Evolutionary conservation across 2,329 filamentous ascomycete species (phyloP).

Genomic region (Hymenoscyphus scutula): DNA sequence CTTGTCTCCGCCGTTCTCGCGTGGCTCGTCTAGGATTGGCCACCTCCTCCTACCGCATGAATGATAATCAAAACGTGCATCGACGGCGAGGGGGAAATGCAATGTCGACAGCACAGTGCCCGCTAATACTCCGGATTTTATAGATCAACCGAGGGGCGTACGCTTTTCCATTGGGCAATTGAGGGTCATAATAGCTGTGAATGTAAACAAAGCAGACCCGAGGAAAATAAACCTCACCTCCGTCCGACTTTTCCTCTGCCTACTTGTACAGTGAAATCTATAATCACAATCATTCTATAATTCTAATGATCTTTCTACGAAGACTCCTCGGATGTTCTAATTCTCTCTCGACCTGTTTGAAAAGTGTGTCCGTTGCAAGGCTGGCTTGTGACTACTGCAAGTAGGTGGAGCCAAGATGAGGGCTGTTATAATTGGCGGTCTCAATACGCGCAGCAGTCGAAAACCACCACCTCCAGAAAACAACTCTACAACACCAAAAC

Average conservation of each 20-base stretch:
- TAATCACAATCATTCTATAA: background rate
- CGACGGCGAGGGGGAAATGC: constrained; percentile 9
- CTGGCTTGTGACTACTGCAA: background rate
- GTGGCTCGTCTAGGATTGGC: constrained; percentile 5
- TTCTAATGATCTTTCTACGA: background rate
- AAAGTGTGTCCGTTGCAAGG: constrained; percentile 2
- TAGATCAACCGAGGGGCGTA: constrained; percentile 9
- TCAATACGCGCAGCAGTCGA: constrained; percentile 9
- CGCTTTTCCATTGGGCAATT: constrained; percentile 7
- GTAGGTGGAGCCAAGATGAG: constrained; percentile 13
- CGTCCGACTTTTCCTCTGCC: background rate
- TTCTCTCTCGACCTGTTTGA: background rate
- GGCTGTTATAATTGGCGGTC: constrained; percentile 13
- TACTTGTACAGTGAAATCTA: too few species aligned
- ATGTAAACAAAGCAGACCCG: background rate
- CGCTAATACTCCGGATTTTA: constrained; percentile 17
- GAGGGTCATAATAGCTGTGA: background rate
- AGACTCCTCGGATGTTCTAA: background rate
- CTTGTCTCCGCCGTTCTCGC: constrained; percentile 8
- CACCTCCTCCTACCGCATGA: constrained; percentile 23
- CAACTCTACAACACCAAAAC: constrained; percentile 15
- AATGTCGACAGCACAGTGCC: constrained; percentile 11
- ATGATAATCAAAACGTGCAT: constrained; percentile 24
- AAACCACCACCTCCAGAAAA: constrained; percentile 13
- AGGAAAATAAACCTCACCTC: background rate